Evolutionary conservation across 805 yeast genomes (phyloP).

Genomic region (Metschnikowia bowlesiae): DNA sequence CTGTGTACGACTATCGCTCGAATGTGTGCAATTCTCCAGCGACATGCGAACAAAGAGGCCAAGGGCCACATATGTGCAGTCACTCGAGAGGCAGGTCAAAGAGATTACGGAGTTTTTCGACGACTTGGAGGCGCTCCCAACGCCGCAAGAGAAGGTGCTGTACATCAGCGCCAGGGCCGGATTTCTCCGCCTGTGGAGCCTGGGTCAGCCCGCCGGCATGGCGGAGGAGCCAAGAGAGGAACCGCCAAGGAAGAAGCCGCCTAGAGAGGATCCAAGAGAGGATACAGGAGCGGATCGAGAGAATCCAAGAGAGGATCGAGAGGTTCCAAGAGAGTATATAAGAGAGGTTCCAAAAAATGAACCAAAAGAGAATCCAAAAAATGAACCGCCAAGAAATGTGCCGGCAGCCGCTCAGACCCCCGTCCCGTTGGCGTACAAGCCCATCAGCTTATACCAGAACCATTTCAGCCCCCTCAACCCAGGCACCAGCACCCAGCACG

Average conservation of each 20-base stretch:
- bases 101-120: conserved; percentile 23
- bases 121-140: conserved; percentile 19
- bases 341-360: no score
- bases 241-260: no score
- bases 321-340: no score
- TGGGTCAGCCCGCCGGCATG: conserved; percentile 24
- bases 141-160: conserved; percentile 18
- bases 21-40: conserved; percentile 43
- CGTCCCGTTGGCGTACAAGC: conserved; percentile 29
- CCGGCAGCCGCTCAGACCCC: background rate
- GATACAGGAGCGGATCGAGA: no score
- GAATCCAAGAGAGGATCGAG: no score
- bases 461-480: conserved; percentile 25
- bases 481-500: conserved; percentile 25
- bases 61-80: conserved; percentile 46
- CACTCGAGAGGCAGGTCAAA: conserved; percentile 33
- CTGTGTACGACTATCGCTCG: conserved; percentile 40
- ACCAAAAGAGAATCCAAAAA: no score
- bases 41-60: conserved; percentile 52
- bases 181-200: conserved; percentile 11
- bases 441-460: conserved; percentile 42
- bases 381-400: no score
- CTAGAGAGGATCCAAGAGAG: no score
- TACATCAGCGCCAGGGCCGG: conserved; percentile 18
- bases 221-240: background rate